phyloP scores from a whole-genome alignment of 352 stramenopile species.

The Globisporangium rhizosaccharum region DNA sequence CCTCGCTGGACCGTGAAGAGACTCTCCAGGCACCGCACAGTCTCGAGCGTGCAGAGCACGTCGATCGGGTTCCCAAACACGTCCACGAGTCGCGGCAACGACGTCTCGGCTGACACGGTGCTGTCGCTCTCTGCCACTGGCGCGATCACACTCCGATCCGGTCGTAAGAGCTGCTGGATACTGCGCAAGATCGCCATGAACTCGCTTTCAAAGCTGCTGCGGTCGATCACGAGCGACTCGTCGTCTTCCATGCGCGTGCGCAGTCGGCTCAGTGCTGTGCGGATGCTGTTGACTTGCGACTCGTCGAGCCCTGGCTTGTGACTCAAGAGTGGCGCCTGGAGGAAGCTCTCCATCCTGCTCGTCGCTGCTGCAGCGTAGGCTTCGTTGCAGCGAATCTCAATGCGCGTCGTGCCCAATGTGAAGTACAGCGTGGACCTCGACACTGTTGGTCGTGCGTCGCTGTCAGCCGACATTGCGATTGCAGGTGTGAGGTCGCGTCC shows the following conservation, averaged over 20 bases:
- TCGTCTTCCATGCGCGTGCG: slow-evolving; percentile 63
- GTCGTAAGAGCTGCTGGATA: slow-evolving; percentile 40
- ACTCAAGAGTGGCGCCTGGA: slow-evolving; percentile 43
- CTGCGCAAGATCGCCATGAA: slow-evolving; percentile 23
- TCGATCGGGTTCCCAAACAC: slow-evolving; percentile 41
- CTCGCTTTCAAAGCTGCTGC: slow-evolving; percentile 20
- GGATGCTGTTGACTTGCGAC: slow-evolving; percentile 22
- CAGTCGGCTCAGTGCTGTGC: slow-evolving; percentile 32
- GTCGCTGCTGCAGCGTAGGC: slow-evolving; percentile 16
- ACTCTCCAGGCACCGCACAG: slow-evolving; percentile 37
- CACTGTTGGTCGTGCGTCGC: background rate
- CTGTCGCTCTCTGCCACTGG: background rate
- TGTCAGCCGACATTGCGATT: slow-evolving; percentile 8
- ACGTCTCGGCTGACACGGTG: background rate
- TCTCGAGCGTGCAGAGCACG: slow-evolving; percentile 40
- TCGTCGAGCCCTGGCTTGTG: slow-evolving; percentile 32
- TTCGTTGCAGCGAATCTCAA: slow-evolving; percentile 21
- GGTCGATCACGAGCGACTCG: slow-evolving; percentile 48
- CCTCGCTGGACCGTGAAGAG: slow-evolving; percentile 45
- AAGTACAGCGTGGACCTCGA: slow-evolving; percentile 42
- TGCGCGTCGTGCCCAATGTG: slow-evolving; percentile 46
- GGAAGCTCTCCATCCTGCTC: slow-evolving; percentile 40
- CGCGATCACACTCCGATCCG: background rate
- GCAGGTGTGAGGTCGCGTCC: slow-evolving; percentile 49
- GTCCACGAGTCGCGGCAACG: slow-evolving; percentile 17